Base-by-base conservation (phyloP, 2,329 filamentous ascomycete genomes). In the Colletotrichum siamense region DNA sequence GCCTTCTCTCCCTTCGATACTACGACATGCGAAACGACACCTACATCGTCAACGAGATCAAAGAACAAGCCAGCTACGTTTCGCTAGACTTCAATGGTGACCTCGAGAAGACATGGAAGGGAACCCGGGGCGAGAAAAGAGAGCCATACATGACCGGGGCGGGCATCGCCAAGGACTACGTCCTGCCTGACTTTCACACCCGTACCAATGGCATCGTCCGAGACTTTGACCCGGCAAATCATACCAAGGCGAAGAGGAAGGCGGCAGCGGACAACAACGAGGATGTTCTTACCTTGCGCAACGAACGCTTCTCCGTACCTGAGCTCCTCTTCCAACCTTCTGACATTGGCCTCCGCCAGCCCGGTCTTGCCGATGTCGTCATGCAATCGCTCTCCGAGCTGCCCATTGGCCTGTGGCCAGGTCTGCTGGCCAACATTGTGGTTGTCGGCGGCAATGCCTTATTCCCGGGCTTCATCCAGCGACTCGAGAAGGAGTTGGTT, bases 11-110 rank as follows among this genome's bases (percentile, higher is more conserved):
- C 2, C 90, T 98, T 16, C 94, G 97, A 8, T 96, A 98, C 82
- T 98, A 98, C 84, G 96, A 98, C 83, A 96, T 99, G 92, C 93
- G 97, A 77, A 96, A 98, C 83, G 97, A 99, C 81, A 94, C 95
- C 1, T 94, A 98, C 83, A 94, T 99, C 67, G 95, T 98, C 83
- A 98, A 98, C 81, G 95, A 98, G 84, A 96, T 99, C 85, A 99
- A 99, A 82, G 97, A 99, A 83, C 90, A 94, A 6, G 93, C 94
- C 1, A 98, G 95, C 82, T 99, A 94, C 80, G 93, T 98, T 13
- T 94, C 94, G 4, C 87, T 91, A 1, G 92, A 98, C 81, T 98
- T 99, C 84, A 87, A 89, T 30, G 82, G 84, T 8, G 95, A 98
- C 79, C 90, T 99, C 44, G 96, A 99, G 78, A 90, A 89, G 78